Percentiles rank a stretch among this genome's conserved stretches.
These are phyloP conservation scores for Sphaerulina populicola DNA, from an alignment of 2,329 filamentous ascomycete genomes.

Conservation along the genomic window DNA sequence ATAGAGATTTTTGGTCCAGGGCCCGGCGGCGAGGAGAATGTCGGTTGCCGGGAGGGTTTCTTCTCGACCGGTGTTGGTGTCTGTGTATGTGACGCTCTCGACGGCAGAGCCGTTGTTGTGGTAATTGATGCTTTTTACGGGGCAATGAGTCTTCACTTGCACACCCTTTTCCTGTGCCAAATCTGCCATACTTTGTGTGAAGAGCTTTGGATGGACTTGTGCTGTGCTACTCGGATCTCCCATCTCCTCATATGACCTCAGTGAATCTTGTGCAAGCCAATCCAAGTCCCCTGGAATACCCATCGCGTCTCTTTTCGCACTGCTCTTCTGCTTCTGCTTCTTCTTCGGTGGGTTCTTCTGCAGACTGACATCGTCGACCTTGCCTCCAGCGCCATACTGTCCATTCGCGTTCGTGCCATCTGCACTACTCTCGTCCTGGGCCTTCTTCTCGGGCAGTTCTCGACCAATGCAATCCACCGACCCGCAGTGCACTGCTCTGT, in stretches of 20 bases:
- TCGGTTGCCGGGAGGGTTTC: conserved; percentile 49
- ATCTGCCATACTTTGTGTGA: conserved; percentile 74
- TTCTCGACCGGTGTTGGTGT: conserved; percentile 42
- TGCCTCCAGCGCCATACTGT: conserved; percentile 17
- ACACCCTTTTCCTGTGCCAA: conserved; percentile 56
- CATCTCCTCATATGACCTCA: conserved; percentile 73
- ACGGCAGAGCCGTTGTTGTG: conserved; percentile 42
- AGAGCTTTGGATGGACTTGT: conserved; percentile 86
- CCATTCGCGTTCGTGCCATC: conserved; percentile 27
- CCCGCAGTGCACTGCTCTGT: conserved; percentile 69
- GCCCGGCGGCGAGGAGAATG: conserved; percentile 53
- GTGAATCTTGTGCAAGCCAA: conserved; percentile 64
- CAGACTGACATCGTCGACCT: conserved; percentile 41
- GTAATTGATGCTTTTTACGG: conserved; percentile 60
- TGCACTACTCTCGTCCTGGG: conserved; percentile 24
- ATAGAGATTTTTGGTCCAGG: conserved; percentile 51
- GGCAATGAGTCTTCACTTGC: conserved; percentile 53
- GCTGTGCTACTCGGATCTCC: conserved; percentile 71
- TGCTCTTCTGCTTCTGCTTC: conserved; percentile 30
- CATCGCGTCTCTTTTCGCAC: conserved; percentile 48
- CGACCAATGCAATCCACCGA: conserved; percentile 49
- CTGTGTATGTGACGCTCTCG: conserved; percentile 53
- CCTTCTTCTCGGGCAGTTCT: conserved; percentile 25
- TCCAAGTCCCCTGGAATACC: conserved; percentile 69
- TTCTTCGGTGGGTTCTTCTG: conserved; percentile 41